Evolutionary conservation across 305 asterid species (phyloP).

Genomic region (Stenogyne calaminthoides): DNA sequence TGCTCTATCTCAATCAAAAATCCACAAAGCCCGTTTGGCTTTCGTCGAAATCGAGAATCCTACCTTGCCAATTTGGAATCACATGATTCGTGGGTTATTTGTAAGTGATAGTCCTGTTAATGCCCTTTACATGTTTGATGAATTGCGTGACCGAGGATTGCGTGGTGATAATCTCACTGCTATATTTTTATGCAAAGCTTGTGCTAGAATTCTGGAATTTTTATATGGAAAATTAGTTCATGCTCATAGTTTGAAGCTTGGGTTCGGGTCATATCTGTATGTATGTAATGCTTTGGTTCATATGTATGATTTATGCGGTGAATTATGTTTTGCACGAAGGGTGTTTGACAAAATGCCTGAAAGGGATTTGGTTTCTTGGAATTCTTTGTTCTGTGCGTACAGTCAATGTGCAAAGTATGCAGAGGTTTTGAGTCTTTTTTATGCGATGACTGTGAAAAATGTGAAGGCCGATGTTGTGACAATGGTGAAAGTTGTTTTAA

Average conservation of each 20-base stretch:
- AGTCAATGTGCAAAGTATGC: constrained; percentile 46
- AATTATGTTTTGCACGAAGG: constrained; percentile 40
- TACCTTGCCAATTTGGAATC: no score
- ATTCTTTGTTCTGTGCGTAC: no score
- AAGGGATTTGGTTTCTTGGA: no score
- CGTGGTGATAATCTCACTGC: constrained; percentile 65
- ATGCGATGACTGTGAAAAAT: constrained; percentile 43
- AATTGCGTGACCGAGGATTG: constrained; percentile 63
- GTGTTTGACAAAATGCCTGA: constrained; percentile 66
- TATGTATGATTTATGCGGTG: constrained; percentile 69
- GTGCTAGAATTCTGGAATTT: constrained; percentile 40
- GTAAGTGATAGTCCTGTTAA: constrained; percentile 39
- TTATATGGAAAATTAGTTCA: constrained; percentile 47
- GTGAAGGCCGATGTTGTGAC: constrained; percentile 70
- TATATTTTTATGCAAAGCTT: constrained; percentile 54
- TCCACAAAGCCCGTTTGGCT: constrained; percentile 52
- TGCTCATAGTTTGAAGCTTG: constrained; percentile 57
- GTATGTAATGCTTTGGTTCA: constrained; percentile 64
- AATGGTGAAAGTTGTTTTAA: constrained; percentile 67
- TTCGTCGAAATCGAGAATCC: no score
- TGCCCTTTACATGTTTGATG: constrained; percentile 56
- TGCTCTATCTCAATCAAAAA: constrained; percentile 42
- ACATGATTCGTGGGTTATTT: constrained; percentile 54
- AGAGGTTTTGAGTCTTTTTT: constrained; percentile 57
- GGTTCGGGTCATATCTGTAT: constrained; percentile 62